Conservation (phyloP, 768 basidiomycete species). For the Boletus vinaceobasis region DNA sequence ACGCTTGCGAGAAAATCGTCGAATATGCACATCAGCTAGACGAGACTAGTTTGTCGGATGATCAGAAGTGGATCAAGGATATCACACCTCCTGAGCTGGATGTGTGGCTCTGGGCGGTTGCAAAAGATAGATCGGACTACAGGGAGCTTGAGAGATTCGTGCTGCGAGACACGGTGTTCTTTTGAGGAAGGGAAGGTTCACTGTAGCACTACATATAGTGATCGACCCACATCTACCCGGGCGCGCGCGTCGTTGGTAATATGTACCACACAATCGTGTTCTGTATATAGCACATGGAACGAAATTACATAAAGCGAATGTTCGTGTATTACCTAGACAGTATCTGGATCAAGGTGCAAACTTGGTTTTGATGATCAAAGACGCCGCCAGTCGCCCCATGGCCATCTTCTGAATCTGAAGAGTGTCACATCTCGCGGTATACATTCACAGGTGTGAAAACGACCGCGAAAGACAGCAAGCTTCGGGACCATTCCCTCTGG, state of each 20-base stretch:
- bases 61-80: conserved; percentile 48
- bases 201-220: not conserved
- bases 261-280: not conserved
- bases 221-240: not conserved
- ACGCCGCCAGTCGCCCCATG: not conserved
- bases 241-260: not conserved
- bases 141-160: conserved; percentile 63
- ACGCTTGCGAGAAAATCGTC: conserved; percentile 72
- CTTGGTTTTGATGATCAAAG: conserved; percentile 14
- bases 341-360: conserved; percentile 9
- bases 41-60: conserved; percentile 21
- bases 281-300: conserved; percentile 1
- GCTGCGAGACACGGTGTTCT: conserved; percentile 64
- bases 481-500: conserved; percentile 5
- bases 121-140: conserved; percentile 76
- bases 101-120: conserved; percentile 80
- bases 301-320: conserved; percentile 6
- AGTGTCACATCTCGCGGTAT: conserved; percentile 4
- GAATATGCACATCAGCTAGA: conserved; percentile 42
- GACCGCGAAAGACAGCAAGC: conserved; percentile 5
- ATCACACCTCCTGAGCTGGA: conserved; percentile 63
- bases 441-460: conserved; percentile 7
- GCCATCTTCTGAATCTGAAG: not conserved
- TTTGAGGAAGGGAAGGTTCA: conserved; percentile 35
- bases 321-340: not conserved